Conservation (phyloP, 805 yeast species). For the Babjeviella inositovora region DNA sequence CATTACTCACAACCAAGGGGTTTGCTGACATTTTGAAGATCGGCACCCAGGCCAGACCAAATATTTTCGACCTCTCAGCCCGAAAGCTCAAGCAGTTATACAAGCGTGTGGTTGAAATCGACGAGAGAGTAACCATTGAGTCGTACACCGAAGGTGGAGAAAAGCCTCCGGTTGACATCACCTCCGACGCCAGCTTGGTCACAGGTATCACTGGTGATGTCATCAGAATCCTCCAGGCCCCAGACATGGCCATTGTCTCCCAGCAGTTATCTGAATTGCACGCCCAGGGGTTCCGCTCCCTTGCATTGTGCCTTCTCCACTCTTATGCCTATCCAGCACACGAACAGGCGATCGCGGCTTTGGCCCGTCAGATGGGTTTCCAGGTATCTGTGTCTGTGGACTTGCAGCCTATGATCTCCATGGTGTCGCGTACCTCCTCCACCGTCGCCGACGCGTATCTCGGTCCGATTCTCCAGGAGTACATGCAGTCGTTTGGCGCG, state of each 20-base stretch:
- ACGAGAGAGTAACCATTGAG: conserved; percentile 77
- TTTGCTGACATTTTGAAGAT: conserved; percentile 69
- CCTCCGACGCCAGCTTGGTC: conserved; percentile 14
- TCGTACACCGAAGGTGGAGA: conserved; percentile 61
- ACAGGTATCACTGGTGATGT: conserved; percentile 57
- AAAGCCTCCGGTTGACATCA: conserved; percentile 6
- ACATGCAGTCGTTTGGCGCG: conserved; percentile 24
- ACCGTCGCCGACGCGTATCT: conserved; percentile 72
- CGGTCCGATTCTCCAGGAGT: conserved; percentile 62
- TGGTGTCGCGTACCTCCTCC: conserved; percentile 56
- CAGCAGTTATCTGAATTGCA: conserved; percentile 24
- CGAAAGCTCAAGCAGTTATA: conserved; percentile 58
- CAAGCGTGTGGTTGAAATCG: conserved; percentile 65
- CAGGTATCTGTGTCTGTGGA: conserved; percentile 56
- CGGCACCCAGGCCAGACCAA: conserved; percentile 87
- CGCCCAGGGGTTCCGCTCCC: conserved; percentile 43
- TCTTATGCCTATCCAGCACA: conserved; percentile 62
- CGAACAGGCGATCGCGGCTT: conserved; percentile 37
- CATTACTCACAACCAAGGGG: conserved; percentile 76
- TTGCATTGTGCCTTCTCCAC: conserved; percentile 61
- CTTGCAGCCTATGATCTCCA: conserved; percentile 67
- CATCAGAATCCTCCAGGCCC: conserved; percentile 35
- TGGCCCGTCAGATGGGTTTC: conserved; percentile 57
- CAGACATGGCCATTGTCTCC: conserved; percentile 25
- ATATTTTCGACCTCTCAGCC: conserved; percentile 72